Base-by-base conservation (phyloP, 169 alveolate genomes). In the Cyclospora cayetanensis region DNA sequence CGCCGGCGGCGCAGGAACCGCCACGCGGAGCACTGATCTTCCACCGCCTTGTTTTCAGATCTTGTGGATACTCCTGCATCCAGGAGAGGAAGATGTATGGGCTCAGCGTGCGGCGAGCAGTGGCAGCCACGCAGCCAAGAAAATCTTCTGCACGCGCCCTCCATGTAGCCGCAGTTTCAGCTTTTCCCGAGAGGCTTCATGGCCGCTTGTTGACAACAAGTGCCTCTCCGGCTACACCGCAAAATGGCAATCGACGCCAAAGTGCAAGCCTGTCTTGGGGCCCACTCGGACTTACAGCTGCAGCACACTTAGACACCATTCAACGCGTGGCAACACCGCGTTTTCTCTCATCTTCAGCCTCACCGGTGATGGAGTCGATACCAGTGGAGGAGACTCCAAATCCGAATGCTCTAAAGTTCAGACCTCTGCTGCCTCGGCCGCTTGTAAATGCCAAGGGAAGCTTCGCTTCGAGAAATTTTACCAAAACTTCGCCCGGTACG, bases 401-500 rank as follows among this genome's bases (percentile, higher is more conserved):
- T 53, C 83, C 83, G 1, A 70, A 70, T n/a, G 72, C 72, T 31
- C 72, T 60, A n/a, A 60, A 60, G 72, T 60, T 60, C 72, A 60
- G 72, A 31, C 72, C 72, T 12, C 31, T 60, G 18, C 72, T 60
- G 34, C 4, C 72, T 0, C n/a, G 72, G 72, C 72, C 72, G 15
- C 42, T 60, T 9, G 72, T 60, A n/a, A 60, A 60, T n/a, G 27
- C 18, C 18, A 60, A n/a, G 72, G 72, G 72, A 15, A 60, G 27
- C 15, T n/a, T 60, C 72, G 7, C 72, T n/a, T 20, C 72, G 31
- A 60, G 34, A 31, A 12, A 60, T 12, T 60, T 60, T 31, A 15
- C 18, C 7, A 12, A 31, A 12, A n/a, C 15, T 31, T n/a, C n/a
- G n/a, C n/a, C n/a, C n/a, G n/a, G n/a, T n/a, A n/a, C n/a, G n/a